Evolutionary conservation across 2,329 filamentous ascomycete genomes (phyloP), one percentile per base, ranked within the genome.

Genomic region (Fusarium succisae): DNA sequence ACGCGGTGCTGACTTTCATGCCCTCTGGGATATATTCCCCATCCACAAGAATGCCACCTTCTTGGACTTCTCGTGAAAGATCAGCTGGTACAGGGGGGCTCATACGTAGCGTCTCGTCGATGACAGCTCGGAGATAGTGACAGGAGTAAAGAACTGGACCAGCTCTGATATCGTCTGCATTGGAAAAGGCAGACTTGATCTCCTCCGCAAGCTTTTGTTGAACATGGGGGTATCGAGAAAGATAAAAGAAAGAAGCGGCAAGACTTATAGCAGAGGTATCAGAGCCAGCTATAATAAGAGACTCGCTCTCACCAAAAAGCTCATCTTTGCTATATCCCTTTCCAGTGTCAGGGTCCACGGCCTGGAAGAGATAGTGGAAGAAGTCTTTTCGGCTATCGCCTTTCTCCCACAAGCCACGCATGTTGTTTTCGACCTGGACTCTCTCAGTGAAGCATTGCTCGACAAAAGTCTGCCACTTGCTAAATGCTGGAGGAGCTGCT

Each of bases 281-380:
- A n/a, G 75, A 73, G 3, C 75, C 75, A 20, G 74, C 75, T 15
- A 77, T 70, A 18, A 77, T 76, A 20, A 77, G 74, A 12, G 72
- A 69, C 47, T 78, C 74, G 10, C 69, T 75, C 66, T 79, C 77
- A 24, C 76, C 75, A 28, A 66, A 77, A 12, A 79, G 69, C 44
- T 79, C 78, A 5, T 70, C 51, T 2, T 56, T 28, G 13, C 51
- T 72, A 43, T 77, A 79, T 18, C 77, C 77, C n/a, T 63, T 63
- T 41, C 78, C 77, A 4, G 77, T 78, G 44, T 76, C 69, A 5
- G 77, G 77, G 9, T 79, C 77, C 17, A 60, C 57, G 1, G 72
- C 69, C 22, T 66, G 44, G 53, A 76, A 66, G 24, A 79, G 65
- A 39, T 77, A 72, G 38, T 78, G 69, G 30, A 78, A 78, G 39